Evolutionary conservation across 2,329 filamentous ascomycete species (phyloP).

Genomic region (Davidsoniella eucalypti): DNA sequence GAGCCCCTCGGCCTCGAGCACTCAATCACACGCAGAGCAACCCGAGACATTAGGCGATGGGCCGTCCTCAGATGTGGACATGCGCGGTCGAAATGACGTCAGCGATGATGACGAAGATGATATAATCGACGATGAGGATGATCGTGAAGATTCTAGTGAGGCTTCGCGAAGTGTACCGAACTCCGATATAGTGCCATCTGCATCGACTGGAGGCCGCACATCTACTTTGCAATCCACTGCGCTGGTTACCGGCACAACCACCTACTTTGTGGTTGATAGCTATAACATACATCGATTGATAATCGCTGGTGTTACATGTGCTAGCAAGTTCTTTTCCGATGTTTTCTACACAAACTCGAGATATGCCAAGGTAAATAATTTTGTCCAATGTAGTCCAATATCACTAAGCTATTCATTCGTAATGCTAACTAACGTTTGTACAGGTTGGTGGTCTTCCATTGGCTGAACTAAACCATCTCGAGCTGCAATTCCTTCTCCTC

Average conservation of each 20-base stretch:
- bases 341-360: slow-evolving; percentile 98
- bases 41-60: not conserved
- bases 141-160: not conserved
- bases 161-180: not conserved
- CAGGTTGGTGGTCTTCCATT: slow-evolving; percentile 89
- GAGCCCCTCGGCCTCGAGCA: no score
- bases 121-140: not conserved
- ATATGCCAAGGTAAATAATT: slow-evolving; percentile 75
- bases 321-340: slow-evolving; percentile 98
- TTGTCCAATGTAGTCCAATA: not conserved
- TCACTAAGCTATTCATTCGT: not conserved
- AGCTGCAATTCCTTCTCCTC: slow-evolving; percentile 84
- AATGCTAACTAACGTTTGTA: slow-evolving; percentile 12
- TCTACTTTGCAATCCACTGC: slow-evolving; percentile 15
- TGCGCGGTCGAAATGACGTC: slow-evolving; percentile 3
- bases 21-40: no score
- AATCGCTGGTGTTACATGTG: slow-evolving; percentile 92
- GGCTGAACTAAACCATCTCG: slow-evolving; percentile 84
- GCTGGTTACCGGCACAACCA: slow-evolving; percentile 18
- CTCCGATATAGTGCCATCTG: slow-evolving; percentile 22
- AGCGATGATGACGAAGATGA: slow-evolving; percentile 9
- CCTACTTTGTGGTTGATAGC: slow-evolving; percentile 86
- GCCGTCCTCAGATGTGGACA: not conserved
- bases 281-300: slow-evolving; percentile 97
- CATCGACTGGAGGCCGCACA: slow-evolving; percentile 16